Base-by-base conservation (phyloP, 2,329 filamentous ascomycete genomes). In the Colletotrichum somersetense region DNA sequence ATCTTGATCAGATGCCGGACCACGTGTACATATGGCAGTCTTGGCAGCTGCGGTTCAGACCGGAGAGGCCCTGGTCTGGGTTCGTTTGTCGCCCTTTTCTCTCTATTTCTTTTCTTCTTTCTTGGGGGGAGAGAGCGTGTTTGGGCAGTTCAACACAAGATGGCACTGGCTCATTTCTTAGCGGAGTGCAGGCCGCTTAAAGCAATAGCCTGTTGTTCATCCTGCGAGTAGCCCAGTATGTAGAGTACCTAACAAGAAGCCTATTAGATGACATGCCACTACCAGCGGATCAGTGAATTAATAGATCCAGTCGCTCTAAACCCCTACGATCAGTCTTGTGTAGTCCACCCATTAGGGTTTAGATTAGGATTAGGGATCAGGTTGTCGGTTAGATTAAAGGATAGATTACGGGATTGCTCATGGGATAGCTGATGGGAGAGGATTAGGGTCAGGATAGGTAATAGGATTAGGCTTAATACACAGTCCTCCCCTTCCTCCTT, bases 111-210 rank as follows among this genome's bases (percentile, higher is more conserved):
- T 35, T 57, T 38, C 56, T 23, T 48, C 30, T 57, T 57, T 50
- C 56, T 35, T 26, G 3, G 10, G 30, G 26, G 4, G 30, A 30
- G 30, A 30, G 30, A 30, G 50, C 46, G n/a, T 55, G 38, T 46
- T 61, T 56, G n/a, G 66, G 52, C 12, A 56, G 40, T 63, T 52
- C 20, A 56, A 50, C 59, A 59, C 46, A 23, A 26, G 48, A 48
- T 16, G 40, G 35, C 55, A 48, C 46, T 42, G 46, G 53, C 10
- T 26, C 42, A 16, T 16, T 56, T 62, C 42, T 52, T 53, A 2
- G 71, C 62, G 71, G 62, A 73, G 71, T 73, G 71, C 71, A 73
- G 71, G 71, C 62, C 57, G 67, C 18, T 62, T 59, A 20, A 48
- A 16, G 59, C 8, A 12, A 30, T 18, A 20, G 40, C 40, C 20